Evolutionary conservation across 139 green algal species (phyloP), one percentile per base, ranked within the genome.

Genomic region (Trebouxia sp.): DNA sequence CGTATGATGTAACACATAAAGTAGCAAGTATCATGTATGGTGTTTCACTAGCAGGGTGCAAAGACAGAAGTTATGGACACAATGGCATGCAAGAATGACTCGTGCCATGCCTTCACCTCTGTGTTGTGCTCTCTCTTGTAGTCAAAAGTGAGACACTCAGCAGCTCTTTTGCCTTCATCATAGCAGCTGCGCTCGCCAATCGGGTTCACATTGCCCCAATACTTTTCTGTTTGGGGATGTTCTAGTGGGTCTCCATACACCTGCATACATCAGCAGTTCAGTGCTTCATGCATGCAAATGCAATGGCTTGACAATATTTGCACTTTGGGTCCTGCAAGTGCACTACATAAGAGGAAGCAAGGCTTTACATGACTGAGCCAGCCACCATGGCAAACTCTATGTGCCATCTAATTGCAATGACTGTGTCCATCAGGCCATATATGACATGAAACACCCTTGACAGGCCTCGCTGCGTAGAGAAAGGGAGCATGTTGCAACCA

Each of bases 131-230:
- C 94, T 22, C 95, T 86, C 82, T 96, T 82, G 90, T 99, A 99
- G 87, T 99, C 96, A 88, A 99, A 98, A 15, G 91, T 92, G 43
- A 99, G 86, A 11, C 92, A 98, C 90, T 99, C 97, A 22, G 96
- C 97, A n/a, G 95, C 94, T 45, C 97, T 91, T 88, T 99, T 99
- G 77, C 97, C 94, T 86, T 99, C 97, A 77, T 99, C 97, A 76
- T 99, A 99, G 88, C 97, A 99, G 24, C 91, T 94, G 51, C 97
- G 90, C 90, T 99, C 96, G 56, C 95, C 97, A 79, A 99, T 99
- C 69, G 89, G 90, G 88, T 99, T 99, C 30, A 99, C 97, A 82
- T 99, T 99, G 77, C 97, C 97, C 96, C 97, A 99, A 90, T 99
- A 99, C 7, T 87, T 76, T 88, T 99, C 97, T 3, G 84, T 96